phyloP scores from a whole-genome alignment of 2,329 filamentous ascomycete genomes.

The Talaromyces sp. region DNA sequence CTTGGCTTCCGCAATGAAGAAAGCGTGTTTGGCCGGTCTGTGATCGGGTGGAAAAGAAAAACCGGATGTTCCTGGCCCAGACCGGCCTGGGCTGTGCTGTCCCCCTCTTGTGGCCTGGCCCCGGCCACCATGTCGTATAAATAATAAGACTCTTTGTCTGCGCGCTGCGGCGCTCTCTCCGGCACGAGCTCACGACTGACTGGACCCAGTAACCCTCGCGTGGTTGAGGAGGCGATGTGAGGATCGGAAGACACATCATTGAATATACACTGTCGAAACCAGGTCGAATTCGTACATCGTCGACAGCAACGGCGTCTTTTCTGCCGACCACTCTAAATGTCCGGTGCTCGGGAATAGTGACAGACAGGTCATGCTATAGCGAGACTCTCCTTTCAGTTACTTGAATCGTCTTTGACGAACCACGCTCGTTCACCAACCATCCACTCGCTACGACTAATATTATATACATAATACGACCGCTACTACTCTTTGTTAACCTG shows the following conservation, averaged over 20 bases:
- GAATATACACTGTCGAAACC: background rate
- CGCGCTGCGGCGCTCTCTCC: constrained; percentile 43
- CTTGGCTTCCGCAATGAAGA: background rate
- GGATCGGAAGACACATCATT: background rate
- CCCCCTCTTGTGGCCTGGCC: background rate
- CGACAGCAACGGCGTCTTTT: background rate
- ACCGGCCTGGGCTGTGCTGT: background rate
- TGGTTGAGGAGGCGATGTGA: background rate
- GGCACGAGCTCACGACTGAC: background rate
- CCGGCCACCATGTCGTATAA: constrained; percentile 59
- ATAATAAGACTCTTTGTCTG: constrained; percentile 41
- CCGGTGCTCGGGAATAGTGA: background rate
- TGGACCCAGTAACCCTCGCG: no score
- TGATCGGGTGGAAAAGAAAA: background rate
- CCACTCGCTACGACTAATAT: background rate
- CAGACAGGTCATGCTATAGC: background rate
- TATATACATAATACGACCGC: background rate
- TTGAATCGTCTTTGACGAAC: background rate
- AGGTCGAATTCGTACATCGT: background rate
- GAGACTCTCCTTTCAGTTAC: background rate
- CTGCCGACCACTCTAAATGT: background rate
- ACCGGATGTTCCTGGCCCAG: background rate
- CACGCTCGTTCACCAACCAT: background rate
- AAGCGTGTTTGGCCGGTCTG: background rate
- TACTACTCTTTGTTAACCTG: background rate